phyloP scores from a whole-genome alignment of 768 basidiomycete genomes.

The Nidularia pulvinata region DNA sequence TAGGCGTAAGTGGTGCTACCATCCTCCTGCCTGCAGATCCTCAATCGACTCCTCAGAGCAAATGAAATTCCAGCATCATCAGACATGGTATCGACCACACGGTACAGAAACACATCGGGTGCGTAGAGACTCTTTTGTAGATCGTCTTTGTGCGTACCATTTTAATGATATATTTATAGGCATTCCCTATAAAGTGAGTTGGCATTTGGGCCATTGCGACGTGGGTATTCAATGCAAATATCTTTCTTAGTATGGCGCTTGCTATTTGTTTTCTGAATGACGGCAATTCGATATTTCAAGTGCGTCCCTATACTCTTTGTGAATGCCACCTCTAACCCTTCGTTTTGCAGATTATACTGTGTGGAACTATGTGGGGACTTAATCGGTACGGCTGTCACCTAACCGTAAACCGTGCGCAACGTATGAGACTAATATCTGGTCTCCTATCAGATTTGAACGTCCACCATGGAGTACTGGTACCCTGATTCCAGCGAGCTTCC shows the following conservation, averaged over 20 bases:
- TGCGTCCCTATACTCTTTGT: conserved; percentile 9
- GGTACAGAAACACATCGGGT: conserved; percentile 81
- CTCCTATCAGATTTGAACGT: conserved; percentile 46
- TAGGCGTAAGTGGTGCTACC: conserved; percentile 43
- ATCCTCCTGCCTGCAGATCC: not conserved
- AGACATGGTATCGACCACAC: conserved; percentile 89
- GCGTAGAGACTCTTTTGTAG: conserved; percentile 10
- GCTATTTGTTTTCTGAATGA: conserved; percentile 73
- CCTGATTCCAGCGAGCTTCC: conserved; percentile 73
- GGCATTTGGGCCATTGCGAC: conserved; percentile 1
- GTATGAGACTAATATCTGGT: not conserved
- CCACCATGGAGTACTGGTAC: conserved; percentile 69
- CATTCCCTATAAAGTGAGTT: conserved; percentile 66
- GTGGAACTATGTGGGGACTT: conserved; percentile 81
- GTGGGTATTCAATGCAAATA: not conserved
- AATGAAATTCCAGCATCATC: conserved; percentile 62
- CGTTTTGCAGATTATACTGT: conserved; percentile 52
- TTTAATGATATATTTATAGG: conserved; percentile 32
- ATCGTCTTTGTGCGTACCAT: not conserved
- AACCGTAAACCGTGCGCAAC: too few relatives aligned
- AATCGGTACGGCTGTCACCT: conserved; percentile 41
- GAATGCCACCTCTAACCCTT: not conserved
- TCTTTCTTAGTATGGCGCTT: conserved; percentile 52
- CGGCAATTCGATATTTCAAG: conserved; percentile 83
- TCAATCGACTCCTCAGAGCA: conserved; percentile 44